These are phyloP conservation scores for Ceratobasidium sp. DNA, from an alignment of 1,284 basidiomycete species.

Conservation along the genomic window DNA sequence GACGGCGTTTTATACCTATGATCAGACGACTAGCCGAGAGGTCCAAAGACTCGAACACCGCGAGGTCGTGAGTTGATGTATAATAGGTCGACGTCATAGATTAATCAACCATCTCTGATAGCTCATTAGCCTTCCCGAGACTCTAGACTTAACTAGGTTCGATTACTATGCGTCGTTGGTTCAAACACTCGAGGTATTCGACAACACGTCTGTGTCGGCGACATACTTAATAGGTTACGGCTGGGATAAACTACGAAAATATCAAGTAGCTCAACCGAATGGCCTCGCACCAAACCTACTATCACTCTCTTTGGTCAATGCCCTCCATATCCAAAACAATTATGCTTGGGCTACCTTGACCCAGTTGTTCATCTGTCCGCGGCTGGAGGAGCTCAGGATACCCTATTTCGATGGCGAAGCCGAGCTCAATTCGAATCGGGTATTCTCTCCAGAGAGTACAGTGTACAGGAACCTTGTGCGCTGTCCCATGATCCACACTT, in stretches of 20 bases:
- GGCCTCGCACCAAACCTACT: background rate
- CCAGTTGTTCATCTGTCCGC: background rate
- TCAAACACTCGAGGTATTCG: constrained; percentile 18
- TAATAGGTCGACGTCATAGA: too few species aligned
- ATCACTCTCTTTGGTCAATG: background rate
- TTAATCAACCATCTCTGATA: background rate
- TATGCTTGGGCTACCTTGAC: constrained; percentile 1
- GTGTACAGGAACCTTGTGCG: background rate
- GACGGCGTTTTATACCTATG: background rate
- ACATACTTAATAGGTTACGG: background rate
- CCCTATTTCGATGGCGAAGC: background rate
- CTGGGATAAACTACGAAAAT: background rate
- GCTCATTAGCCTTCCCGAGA: constrained; percentile 17
- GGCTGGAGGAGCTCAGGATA: background rate
- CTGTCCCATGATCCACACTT: background rate
- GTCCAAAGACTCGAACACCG: background rate
- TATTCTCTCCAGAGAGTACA: background rate
- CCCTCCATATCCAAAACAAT: background rate
- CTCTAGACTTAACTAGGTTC: constrained; percentile 17
- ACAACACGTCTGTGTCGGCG: background rate
- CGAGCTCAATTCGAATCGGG: background rate
- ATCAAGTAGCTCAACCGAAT: background rate
- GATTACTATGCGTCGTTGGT: constrained; percentile 32
- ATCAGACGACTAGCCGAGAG: background rate
- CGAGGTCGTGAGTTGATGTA: constrained; percentile 22